Evolutionary conservation across 1,139 yeast species (phyloP).

Genomic region (Kazachstania sp.): DNA sequence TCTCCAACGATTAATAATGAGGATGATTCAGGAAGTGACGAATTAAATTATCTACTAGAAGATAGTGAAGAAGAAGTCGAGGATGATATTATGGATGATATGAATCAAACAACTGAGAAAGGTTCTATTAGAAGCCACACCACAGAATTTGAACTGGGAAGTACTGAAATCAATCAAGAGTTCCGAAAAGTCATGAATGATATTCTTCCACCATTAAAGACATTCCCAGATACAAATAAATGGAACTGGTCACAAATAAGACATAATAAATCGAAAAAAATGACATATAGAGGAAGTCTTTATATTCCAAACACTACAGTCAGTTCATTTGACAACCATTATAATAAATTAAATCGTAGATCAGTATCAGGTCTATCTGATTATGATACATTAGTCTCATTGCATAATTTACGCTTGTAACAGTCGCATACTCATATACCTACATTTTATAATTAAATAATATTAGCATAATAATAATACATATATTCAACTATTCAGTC

Average conservation of each 20-base stretch:
- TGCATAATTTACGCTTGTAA: constrained; percentile 5
- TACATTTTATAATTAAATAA: background rate
- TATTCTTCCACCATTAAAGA: constrained; percentile 2
- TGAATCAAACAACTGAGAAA: background rate
- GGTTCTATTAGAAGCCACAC: background rate
- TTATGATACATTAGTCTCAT: constrained; percentile 9
- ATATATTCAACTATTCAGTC: background rate
- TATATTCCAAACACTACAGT: background rate
- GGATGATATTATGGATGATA: constrained; percentile 6
- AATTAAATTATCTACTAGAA: constrained; percentile 21
- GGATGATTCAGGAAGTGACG: constrained; percentile 11
- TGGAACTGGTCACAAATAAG: background rate
- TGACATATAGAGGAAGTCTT: background rate
- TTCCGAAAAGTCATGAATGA: constrained; percentile 17
- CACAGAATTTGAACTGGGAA: background rate
- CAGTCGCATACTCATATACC: background rate
- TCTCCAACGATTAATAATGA: constrained; percentile 1
- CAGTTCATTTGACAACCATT: background rate
- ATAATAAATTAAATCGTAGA: constrained; percentile 6
- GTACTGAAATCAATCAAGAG: constrained; percentile 13
- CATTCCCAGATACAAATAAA: background rate
- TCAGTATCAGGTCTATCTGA: constrained; percentile 11
- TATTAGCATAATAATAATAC: background rate
- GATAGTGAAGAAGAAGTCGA: constrained; percentile 12
- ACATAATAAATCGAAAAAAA: background rate